Evolutionary conservation across 805 yeast genomes (phyloP).

Genomic region (Candida chilensis): DNA sequence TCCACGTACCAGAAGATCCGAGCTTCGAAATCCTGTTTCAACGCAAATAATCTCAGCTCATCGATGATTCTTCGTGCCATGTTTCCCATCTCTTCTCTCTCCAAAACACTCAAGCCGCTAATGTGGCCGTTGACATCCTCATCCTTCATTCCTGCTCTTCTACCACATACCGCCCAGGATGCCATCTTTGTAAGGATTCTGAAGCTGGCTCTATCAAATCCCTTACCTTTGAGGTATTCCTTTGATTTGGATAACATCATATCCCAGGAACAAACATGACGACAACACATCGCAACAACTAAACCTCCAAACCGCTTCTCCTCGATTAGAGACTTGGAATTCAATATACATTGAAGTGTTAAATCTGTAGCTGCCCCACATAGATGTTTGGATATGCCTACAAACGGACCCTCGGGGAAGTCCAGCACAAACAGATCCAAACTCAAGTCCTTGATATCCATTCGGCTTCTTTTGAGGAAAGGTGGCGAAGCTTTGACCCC

Average conservation of each 20-base stretch:
- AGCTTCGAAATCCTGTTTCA: slow-evolving; percentile 32
- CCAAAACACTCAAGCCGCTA: slow-evolving; percentile 30
- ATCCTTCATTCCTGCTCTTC: slow-evolving; percentile 26
- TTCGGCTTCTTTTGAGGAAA: slow-evolving; percentile 41
- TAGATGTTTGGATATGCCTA: slow-evolving; percentile 78
- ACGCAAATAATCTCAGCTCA: slow-evolving; percentile 51
- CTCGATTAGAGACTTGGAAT: slow-evolving; percentile 14
- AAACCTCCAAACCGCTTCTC: slow-evolving; percentile 36
- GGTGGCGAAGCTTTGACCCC: slow-evolving; percentile 14
- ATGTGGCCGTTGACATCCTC: slow-evolving; percentile 30
- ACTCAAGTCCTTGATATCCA: slow-evolving; percentile 73
- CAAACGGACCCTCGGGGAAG: slow-evolving; percentile 11
- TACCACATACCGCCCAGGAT: slow-evolving; percentile 87
- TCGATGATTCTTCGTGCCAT: slow-evolving; percentile 69
- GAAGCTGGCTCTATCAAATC: slow-evolving; percentile 29
- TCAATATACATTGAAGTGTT: slow-evolving; percentile 56
- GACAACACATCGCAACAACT: slow-evolving; percentile 86
- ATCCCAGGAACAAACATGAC: slow-evolving; percentile 71
- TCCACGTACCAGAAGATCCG: slow-evolving; percentile 53
- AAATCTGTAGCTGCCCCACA: slow-evolving; percentile 94
- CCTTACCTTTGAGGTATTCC: slow-evolving; percentile 21
- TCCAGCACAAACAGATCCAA: slow-evolving; percentile 34
- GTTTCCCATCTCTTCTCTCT: slow-evolving; percentile 55
- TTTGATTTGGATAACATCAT: slow-evolving; percentile 41
- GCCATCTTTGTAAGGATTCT: slow-evolving; percentile 49